Base-by-base conservation (phyloP, 2,329 filamentous ascomycete species). In the Ophiostoma australiae region DNA sequence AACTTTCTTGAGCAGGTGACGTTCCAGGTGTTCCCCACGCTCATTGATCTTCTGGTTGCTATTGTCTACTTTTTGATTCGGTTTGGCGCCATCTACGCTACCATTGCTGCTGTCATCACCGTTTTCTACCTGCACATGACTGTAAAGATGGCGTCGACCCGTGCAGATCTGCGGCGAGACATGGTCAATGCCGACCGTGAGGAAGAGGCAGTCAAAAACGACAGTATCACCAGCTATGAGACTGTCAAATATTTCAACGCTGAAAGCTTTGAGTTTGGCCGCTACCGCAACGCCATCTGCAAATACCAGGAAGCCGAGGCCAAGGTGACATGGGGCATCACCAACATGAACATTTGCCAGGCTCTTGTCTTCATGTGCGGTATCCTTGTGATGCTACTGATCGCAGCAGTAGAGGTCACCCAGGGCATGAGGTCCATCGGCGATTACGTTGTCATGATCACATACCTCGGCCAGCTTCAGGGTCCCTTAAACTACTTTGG, bases 201-300 rank as follows among this genome's bases (percentile, higher is more conserved):
- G 80, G 93, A 97, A 80, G 94, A 97, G 80, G 95, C 95, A 7
- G 93, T 98, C 75, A 98, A 98, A 81, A 98, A 97, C 78, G 95
- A 99, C 79, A 98, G 95, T 0, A 95, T 99, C 83, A 93, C 95
- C 73, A 97, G 93, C n/a, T 99, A 98, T 79, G 95, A 99, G 82
- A 94, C 91, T 1, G 92, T 94, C 78, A 95, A 94, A 78, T 94
- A 94, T 77, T 95, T 95, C 84, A 94, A 94, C 76, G 91, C 91
- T 8, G 92, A 94, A 77, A 83, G 87, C 1, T 94, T 91, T 77
- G 92, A 95, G 77, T 93, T 93, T 75, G 82, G 85, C 68, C 86
- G 92, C 33, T 94, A 93, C 77, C 85, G 89, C 67, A 80, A 84
- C 65, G 91, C 91, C 35, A 91, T 95, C 70, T 82, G 82, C 66